A percentile compares a stretch with the other conserved stretches of the same genome.
phyloP scores from a whole-genome alignment of 257 asterid species.

The Forsythia viridissima region DNA sequence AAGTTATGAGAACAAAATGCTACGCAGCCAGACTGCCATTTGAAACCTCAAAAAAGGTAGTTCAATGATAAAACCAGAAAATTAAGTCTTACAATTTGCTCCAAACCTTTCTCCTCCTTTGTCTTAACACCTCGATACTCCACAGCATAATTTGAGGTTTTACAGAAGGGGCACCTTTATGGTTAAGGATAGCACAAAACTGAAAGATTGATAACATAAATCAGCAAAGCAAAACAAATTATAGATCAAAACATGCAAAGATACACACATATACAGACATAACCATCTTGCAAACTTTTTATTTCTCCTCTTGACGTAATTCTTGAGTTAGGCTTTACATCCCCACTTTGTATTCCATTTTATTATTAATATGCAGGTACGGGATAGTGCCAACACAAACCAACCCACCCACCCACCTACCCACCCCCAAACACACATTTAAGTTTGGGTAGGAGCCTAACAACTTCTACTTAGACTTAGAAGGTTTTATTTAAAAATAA shows the following conservation, averaged over 20 bases:
- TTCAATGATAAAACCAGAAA: neutral
- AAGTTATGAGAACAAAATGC: neutral
- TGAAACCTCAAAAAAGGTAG: slow-evolving; percentile 5
- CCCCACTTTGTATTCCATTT: neutral
- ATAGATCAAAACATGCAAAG: neutral
- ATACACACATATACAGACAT: neutral
- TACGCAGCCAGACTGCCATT: slow-evolving; percentile 17
- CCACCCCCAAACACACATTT: too few species aligned
- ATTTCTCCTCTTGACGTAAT: neutral
- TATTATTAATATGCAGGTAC: too few species aligned
- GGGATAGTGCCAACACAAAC: too few species aligned
- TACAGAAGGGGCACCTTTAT: slow-evolving; percentile 90
- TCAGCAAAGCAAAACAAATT: slow-evolving; percentile 9
- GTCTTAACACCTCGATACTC: slow-evolving; percentile 94
- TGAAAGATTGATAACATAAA: slow-evolving; percentile 3
- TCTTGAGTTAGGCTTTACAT: neutral
- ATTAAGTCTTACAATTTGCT: slow-evolving; percentile 74
- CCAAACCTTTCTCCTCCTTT: slow-evolving; percentile 92
- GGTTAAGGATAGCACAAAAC: slow-evolving; percentile 44
- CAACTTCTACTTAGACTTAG: neutral
- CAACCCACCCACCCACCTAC: too few species aligned
- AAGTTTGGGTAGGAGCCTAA: neutral
- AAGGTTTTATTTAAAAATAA: neutral
- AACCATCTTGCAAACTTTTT: neutral
- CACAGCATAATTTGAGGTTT: slow-evolving; percentile 94